Evolutionary conservation across 176 grass and related monocot species (phyloP), one percentile per base, ranked within the genome.

Genomic region (Carex parvula): DNA sequence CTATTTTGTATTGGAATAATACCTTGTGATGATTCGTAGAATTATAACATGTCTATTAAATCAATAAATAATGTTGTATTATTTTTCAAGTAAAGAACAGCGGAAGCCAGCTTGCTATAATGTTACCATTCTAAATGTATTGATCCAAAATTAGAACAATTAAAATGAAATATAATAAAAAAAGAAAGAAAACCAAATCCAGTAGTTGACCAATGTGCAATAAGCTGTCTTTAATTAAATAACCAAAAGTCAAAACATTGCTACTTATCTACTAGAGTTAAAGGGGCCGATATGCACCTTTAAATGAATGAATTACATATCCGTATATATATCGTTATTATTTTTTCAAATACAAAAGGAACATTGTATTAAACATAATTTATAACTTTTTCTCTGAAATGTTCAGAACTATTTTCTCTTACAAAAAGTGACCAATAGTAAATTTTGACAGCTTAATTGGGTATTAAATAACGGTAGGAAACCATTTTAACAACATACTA

Each of bases 1-100:
- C 70, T 75, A 53, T 53, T 39, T 70, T 55, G 2, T 54, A 76
- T 76, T 55, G 72, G 22, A 76, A 76, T 55, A 55, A 76, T 5
- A 54, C 29, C 2, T 26, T 76, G 13, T 76, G 71, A 26, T 75
- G n/a, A 53, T 76, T 76, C 3, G 21, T 53, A 53, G 11, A 50
- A 75, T 75, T 15, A 52, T 75, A 7, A 75, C 11, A 22, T 52
- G 20, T 71, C 46, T 1, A 52, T 26, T 26, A 29, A 29, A 75
- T 75, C 46, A 24, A 2, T 21, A 54, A 13, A 8, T 21, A 17
- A 7, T 64, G 71, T 29, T 54, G 46, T 16, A 54, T 64, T 67
- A 26, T 67, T 35, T 67, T 64, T 64, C 22, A 29, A 12, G 61
- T 12, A 64, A 2, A 26, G 8, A 9, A 10, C 61, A 64, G 61